These are phyloP conservation scores for Saccharomycopsis fermentans DNA, from an alignment of 805 yeast species.

Conservation along the genomic window DNA sequence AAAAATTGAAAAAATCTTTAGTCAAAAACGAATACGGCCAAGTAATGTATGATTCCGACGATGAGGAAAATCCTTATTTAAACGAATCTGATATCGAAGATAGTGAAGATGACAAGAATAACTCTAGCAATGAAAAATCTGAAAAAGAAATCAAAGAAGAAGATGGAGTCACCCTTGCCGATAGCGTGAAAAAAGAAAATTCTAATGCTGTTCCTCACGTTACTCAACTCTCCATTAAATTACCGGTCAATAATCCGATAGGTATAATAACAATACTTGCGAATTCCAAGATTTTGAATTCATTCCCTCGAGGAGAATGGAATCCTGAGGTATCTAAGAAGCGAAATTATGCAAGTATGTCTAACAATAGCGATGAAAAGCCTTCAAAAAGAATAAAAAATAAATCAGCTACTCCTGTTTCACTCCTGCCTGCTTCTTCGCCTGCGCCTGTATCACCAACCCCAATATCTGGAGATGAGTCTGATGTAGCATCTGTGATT, in stretches of 20 bases:
- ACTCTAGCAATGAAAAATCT: conserved; percentile 2
- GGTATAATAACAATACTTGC: conserved; percentile 59
- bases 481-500: not conserved
- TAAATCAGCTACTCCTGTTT: conserved; percentile 18
- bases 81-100: conserved; percentile 60
- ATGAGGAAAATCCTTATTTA: conserved; percentile 75
- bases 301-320: conserved; percentile 81
- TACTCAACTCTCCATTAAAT: conserved; percentile 32
- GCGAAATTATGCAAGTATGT: conserved; percentile 24
- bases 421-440: not conserved
- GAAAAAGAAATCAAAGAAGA: conserved; percentile 28
- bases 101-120: conserved; percentile 33
- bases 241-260: conserved; percentile 32
- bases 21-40: conserved; percentile 50
- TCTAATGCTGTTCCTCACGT: conserved; percentile 27
- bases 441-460: conserved; percentile 13
- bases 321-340: conserved; percentile 47
- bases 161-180: conserved; percentile 17
- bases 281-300: conserved; percentile 44
- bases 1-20: conserved; percentile 71
- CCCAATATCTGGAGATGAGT: conserved; percentile 5
- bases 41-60: conserved; percentile 72
- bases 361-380: conserved; percentile 22
- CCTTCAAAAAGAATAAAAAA: conserved; percentile 6
- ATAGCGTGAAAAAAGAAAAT: conserved; percentile 21